These are phyloP conservation scores for Colletotrichum echinochloae DNA, from an alignment of 2,329 filamentous ascomycete genomes.

Conservation along the genomic window DNA sequence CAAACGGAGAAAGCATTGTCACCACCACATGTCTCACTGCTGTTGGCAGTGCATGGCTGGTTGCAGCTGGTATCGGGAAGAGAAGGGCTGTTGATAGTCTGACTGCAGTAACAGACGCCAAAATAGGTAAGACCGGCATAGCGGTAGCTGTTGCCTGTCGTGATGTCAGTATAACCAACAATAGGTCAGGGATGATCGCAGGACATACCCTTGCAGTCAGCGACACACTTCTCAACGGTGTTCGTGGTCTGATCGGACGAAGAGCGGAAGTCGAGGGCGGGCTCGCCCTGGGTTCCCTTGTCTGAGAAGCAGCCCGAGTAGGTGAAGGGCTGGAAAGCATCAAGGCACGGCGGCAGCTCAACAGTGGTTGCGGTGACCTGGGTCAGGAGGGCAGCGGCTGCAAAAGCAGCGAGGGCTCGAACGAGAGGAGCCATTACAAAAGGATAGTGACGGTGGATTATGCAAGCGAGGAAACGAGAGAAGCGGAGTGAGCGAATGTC, in stretches of 20 bases:
- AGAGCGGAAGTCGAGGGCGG: constrained; percentile 57
- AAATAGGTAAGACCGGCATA: constrained; percentile 65
- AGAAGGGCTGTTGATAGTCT: constrained; percentile 64
- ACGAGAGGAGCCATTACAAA: constrained; percentile 49
- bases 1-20: constrained; percentile 60
- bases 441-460: constrained; percentile 36
- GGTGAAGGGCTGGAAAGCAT: constrained; percentile 60
- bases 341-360: constrained; percentile 58
- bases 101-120: constrained; percentile 65
- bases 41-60: constrained; percentile 64
- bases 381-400: constrained; percentile 53
- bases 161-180: background rate
- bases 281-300: constrained; percentile 40
- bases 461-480: constrained; percentile 42
- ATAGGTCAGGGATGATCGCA: background rate
- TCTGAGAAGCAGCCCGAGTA: constrained; percentile 63
- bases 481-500: constrained; percentile 38
- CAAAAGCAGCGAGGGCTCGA: constrained; percentile 51
- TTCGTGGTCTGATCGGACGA: constrained; percentile 53
- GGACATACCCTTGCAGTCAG: constrained; percentile 61
- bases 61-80: constrained; percentile 67
- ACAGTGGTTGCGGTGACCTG: constrained; percentile 56
- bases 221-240: constrained; percentile 61
- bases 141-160: constrained; percentile 59
- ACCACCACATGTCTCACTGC: constrained; percentile 60